Percentiles rank a stretch among this genome's conserved stretches.
Conservation (phyloP, 192 early-diverging fungal genomes). For the Coemansia sp. region DNA sequence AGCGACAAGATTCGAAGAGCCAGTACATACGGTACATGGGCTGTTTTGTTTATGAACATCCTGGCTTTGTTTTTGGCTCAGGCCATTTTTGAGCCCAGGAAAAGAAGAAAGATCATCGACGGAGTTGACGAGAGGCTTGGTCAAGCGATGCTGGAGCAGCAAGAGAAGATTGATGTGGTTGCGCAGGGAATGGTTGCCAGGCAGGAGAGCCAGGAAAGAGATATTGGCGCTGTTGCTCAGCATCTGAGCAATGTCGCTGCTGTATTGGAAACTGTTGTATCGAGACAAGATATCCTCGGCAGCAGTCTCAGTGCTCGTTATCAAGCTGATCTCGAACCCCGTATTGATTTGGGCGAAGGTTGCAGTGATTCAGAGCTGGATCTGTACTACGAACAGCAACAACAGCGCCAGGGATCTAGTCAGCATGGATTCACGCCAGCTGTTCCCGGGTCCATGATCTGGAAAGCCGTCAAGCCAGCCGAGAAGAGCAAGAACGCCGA, state of each 20-base stretch:
- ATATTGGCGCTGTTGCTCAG: constrained; percentile 12
- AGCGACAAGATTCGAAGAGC: constrained; percentile 82
- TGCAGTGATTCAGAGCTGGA: constrained; percentile 49
- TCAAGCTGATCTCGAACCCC: neutral
- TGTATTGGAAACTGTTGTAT: constrained; percentile 16
- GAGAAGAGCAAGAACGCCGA: neutral
- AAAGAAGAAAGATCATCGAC: constrained; percentile 63
- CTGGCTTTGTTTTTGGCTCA: constrained; percentile 69
- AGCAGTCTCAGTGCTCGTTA: constrained; percentile 7
- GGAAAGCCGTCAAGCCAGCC: constrained; percentile 7
- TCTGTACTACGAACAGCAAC: constrained; percentile 36
- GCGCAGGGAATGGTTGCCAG: neutral
- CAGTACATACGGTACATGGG: constrained; percentile 75
- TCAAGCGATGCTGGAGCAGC: constrained; percentile 52
- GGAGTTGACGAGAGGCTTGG: constrained; percentile 65
- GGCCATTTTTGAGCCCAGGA: constrained; percentile 71
- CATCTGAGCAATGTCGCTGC: constrained; percentile 24
- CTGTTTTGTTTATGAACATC: constrained; percentile 67
- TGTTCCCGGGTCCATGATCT: constrained; percentile 24
- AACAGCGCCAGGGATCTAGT: neutral
- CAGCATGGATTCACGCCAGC: neutral
- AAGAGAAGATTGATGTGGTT: constrained; percentile 8
- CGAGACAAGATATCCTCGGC: constrained; percentile 16
- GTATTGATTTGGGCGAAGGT: constrained; percentile 1
- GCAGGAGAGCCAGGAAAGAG: constrained; percentile 19